These are phyloP conservation scores for Wallacemonas sp. DNA, from an alignment of 208 protist species.

Conservation along the genomic window DNA sequence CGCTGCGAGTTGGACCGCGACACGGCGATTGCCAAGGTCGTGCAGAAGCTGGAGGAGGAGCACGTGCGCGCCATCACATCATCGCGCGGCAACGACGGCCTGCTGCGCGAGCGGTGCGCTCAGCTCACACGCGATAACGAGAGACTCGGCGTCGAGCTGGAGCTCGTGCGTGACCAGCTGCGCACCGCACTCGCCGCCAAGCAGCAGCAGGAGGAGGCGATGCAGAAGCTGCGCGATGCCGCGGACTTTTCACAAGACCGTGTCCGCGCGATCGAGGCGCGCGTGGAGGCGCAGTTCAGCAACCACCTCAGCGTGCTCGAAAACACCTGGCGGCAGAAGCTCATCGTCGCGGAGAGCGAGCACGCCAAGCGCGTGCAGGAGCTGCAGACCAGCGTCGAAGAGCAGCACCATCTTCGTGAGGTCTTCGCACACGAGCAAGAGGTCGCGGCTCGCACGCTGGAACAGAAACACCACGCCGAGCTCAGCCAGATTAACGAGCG, in stretches of 20 bases:
- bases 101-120: conserved; percentile 61
- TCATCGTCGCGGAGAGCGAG: conserved; percentile 60
- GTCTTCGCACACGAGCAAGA: conserved; percentile 41
- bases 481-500: conserved; percentile 83
- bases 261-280: conserved; percentile 57
- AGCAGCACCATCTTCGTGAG: conserved; percentile 37
- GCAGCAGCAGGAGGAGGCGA: conserved; percentile 51
- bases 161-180: conserved; percentile 66
- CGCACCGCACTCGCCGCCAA: conserved; percentile 36
- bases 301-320: conserved; percentile 59
- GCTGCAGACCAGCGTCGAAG: conserved; percentile 49
- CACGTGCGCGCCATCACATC: conserved; percentile 56
- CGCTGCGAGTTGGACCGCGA: conserved; percentile 78
- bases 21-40: conserved; percentile 61
- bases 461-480: conserved; percentile 78
- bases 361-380: conserved; percentile 57
- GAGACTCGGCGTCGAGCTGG: conserved; percentile 68
- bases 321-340: conserved; percentile 66
- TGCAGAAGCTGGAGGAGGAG: conserved; percentile 65
- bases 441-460: conserved; percentile 53
- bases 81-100: conserved; percentile 52
- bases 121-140: conserved; percentile 73
- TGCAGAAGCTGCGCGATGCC: conserved; percentile 38
- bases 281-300: conserved; percentile 52
- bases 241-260: conserved; percentile 49